Base-by-base conservation (phyloP, 805 yeast genomes). In the Vanderwaltozyma tropicalis region DNA sequence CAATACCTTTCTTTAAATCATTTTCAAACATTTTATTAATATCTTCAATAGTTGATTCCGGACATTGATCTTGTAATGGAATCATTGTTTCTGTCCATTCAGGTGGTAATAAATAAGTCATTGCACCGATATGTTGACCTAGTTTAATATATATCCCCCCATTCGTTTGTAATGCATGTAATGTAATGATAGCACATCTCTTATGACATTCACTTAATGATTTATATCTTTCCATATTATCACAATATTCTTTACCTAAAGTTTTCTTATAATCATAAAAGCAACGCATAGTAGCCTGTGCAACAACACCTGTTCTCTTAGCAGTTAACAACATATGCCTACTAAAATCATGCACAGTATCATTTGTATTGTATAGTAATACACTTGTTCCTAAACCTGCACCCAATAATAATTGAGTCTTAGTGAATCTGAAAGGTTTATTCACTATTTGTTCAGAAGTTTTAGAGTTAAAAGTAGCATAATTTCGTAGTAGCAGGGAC, bases 31-130 rank as follows among this genome's bases (percentile, higher is more conserved):
- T 72, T 13, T 65, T 64, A 30, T 69, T 64, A 16, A 92, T 76
- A 29, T 82, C 86, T 33, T 74, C 83, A 22, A 76, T 48, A 0
- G 87, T 72, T 1, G 95, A 80, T 46, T 70, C 66, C 0, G 98
- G 97, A 56, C 97, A 89, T 53, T 74, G 72, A 50, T 88, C 95
- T 53, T 89, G 97, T 37, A 92, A 64, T 1, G 96, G 95, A 25
- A 80, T 69, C 95, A 92, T 92, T 0, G 97, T 79, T 13, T 76
- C 76, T 1, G 97, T 89, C 99, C 99, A 92, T 61, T 92, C 96
- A 4, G 64, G 66, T 0, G 99, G 98, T 35, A 92, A 64, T 24
- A 92, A 64, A 59, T 92, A 92, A 1, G 96, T 84, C 73, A 92
- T 70, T 0, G 97, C 97, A 29, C 88, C 74, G 11, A 92, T 66